Evolutionary conservation across 176 grass and related monocot species (phyloP).

Genomic region (Pontederia paniculata): DNA sequence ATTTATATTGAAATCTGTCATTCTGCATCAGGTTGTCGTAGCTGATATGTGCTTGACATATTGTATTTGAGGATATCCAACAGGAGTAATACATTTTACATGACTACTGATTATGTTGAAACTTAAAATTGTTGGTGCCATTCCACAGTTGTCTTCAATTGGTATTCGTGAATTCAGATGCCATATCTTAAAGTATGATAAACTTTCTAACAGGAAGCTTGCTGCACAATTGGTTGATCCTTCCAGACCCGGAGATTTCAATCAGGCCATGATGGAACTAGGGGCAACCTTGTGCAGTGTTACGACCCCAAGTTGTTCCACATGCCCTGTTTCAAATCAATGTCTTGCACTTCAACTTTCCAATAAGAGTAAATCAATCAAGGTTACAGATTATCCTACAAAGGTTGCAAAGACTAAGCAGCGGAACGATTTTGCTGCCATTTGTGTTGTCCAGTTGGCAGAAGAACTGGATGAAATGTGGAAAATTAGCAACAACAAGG

Average conservation of each 20-base stretch:
- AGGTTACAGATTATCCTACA: slow-evolving; percentile 63
- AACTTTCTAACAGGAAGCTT: slow-evolving; percentile 35
- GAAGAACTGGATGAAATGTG: slow-evolving; percentile 19
- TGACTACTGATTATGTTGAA: too few species aligned
- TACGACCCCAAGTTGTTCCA: slow-evolving; percentile 51
- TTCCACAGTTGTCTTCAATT: not conserved
- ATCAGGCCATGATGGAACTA: slow-evolving; percentile 98
- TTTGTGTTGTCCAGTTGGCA: slow-evolving; percentile 70
- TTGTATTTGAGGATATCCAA: too few species aligned
- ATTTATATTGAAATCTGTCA: too few species aligned
- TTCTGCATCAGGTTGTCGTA: too few species aligned
- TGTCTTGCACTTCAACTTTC: slow-evolving; percentile 58
- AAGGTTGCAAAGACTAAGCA: slow-evolving; percentile 72
- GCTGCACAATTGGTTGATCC: slow-evolving; percentile 69
- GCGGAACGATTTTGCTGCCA: slow-evolving; percentile 53
- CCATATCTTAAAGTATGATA: slow-evolving; percentile 10
- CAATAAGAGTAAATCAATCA: slow-evolving; percentile 12
- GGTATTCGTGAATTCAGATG: not conserved
- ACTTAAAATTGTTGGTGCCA: not conserved
- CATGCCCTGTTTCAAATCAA: slow-evolving; percentile 57
- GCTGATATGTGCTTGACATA: too few species aligned
- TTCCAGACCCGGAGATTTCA: slow-evolving; percentile 87
- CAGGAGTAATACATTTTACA: too few species aligned
- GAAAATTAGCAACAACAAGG: not conserved
- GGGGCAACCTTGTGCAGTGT: slow-evolving; percentile 72